Conservation (phyloP, 345 rosid species). For the Mercurialis annua region DNA sequence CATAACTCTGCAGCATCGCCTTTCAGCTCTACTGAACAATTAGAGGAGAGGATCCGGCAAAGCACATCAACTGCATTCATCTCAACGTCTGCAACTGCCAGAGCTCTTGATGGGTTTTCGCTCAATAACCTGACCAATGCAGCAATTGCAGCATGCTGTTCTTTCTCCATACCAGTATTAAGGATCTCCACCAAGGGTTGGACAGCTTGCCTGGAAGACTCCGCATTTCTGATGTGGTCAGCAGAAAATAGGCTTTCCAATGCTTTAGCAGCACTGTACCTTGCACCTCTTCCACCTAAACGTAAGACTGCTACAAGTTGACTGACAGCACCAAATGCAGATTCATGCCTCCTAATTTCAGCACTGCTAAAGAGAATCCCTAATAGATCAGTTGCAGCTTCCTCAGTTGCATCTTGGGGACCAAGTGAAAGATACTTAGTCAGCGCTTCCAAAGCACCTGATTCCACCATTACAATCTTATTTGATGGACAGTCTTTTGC, state of each 20-base stretch:
- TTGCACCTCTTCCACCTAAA: slow-evolving; percentile 95
- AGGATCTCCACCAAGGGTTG: slow-evolving; percentile 99
- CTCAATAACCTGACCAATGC: slow-evolving; percentile 92
- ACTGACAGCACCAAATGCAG: slow-evolving; percentile 89
- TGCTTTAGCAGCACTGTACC: slow-evolving; percentile 95
- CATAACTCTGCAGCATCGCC: slow-evolving; percentile 99
- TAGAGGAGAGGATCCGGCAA: slow-evolving; percentile 91
- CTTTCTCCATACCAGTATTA: slow-evolving; percentile 87
- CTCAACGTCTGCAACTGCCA: slow-evolving; percentile 96
- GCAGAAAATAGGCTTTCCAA: slow-evolving; percentile 94
- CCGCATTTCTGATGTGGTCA: slow-evolving; percentile 97
- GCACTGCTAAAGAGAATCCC: slow-evolving; percentile 85
- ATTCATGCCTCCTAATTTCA: slow-evolving; percentile 95
- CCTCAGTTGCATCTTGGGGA: slow-evolving; percentile 96
- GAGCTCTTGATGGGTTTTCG: slow-evolving; percentile 93
- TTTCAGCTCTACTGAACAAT: slow-evolving; percentile 87
- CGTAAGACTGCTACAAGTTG: slow-evolving; percentile 97
- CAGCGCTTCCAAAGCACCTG: slow-evolving; percentile 91
- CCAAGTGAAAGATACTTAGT: slow-evolving; percentile 98
- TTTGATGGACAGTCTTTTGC: slow-evolving; percentile 87
- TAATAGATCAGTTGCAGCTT: slow-evolving; percentile 94
- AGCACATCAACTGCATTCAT: slow-evolving; percentile 98
- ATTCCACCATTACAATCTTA: slow-evolving; percentile 92
- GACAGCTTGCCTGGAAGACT: slow-evolving; percentile 87
- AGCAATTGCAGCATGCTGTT: slow-evolving; percentile 98